These are phyloP conservation scores for Rhizophagus clarus DNA, from an alignment of 192 early-diverging fungal species.

Conservation along the genomic window DNA sequence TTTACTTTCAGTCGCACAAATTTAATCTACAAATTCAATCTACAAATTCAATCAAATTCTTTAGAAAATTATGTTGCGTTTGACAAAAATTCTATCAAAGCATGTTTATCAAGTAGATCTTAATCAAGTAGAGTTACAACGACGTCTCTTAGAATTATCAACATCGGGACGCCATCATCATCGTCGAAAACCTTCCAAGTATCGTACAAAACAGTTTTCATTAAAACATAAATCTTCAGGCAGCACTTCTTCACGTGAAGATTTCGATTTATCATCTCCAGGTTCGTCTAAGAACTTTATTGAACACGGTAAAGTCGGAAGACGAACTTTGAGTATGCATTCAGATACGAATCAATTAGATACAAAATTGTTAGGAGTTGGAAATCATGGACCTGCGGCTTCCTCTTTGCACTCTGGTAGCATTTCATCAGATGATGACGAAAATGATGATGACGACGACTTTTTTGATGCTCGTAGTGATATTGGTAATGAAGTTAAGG, in stretches of 20 bases:
- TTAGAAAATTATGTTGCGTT: slow-evolving; percentile 62
- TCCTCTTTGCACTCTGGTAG: background rate
- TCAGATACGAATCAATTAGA: background rate
- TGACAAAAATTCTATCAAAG: slow-evolving; percentile 61
- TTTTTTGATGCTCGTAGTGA: slow-evolving; percentile 28
- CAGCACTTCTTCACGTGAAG: slow-evolving; percentile 32
- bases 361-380: background rate
- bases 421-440: slow-evolving; percentile 25
- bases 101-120: slow-evolving; percentile 65
- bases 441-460: slow-evolving; percentile 20
- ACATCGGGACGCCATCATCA: slow-evolving; percentile 13
- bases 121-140: slow-evolving; percentile 43
- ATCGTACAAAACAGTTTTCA: slow-evolving; percentile 23
- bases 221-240: slow-evolving; percentile 29
- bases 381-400: background rate
- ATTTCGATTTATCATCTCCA: background rate
- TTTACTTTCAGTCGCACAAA: too few relatives aligned
- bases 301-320: background rate
- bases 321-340: background rate
- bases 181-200: slow-evolving; percentile 27
- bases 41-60: too few relatives aligned
- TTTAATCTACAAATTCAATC: background rate
- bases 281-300: background rate
- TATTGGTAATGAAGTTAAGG: background rate
- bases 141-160: slow-evolving; percentile 23